Evolutionary conservation across 2,329 filamentous ascomycete species (phyloP).

Genomic region (Diaporthe australafricana): DNA sequence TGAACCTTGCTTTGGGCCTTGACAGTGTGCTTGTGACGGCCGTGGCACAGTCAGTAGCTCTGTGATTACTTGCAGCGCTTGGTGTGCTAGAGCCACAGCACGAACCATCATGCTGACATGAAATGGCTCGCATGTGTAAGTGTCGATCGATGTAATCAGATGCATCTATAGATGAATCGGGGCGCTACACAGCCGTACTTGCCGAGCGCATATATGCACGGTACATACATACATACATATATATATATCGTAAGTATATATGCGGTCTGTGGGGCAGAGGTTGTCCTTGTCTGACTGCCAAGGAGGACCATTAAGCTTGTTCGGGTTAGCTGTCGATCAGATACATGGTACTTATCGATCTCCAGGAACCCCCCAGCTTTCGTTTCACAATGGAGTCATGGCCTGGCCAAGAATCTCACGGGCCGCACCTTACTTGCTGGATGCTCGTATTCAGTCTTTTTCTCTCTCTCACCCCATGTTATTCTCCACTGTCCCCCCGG

Average conservation of each 20-base stretch:
- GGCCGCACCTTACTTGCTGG: slow-evolving; percentile 21
- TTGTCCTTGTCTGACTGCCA: no score
- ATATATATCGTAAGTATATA: no score
- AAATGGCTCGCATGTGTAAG: no score
- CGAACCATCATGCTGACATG: not conserved
- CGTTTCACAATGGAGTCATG: slow-evolving; percentile 22
- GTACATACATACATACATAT: not conserved
- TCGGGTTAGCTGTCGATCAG: slow-evolving; percentile 27
- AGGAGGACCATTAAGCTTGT: slow-evolving; percentile 11
- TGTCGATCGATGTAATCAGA: no score
- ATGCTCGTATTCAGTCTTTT: slow-evolving; percentile 10
- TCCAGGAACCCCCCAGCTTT: slow-evolving; percentile 1
- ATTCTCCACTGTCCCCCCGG: not conserved
- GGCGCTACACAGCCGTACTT: not conserved
- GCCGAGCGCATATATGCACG: not conserved
- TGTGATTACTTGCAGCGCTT: not conserved
- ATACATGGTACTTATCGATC: not conserved
- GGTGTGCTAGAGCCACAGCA: not conserved
- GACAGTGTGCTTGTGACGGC: not conserved
- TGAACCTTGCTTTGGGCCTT: not conserved
- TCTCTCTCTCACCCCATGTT: not conserved
- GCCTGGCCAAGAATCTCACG: not conserved
- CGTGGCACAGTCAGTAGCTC: no score
- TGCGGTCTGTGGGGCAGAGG: no score
- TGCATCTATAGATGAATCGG: not conserved